Evolutionary conservation across 768 basidiomycete species (phyloP).

Genomic region (Porpolomopsis calyptriformis): DNA sequence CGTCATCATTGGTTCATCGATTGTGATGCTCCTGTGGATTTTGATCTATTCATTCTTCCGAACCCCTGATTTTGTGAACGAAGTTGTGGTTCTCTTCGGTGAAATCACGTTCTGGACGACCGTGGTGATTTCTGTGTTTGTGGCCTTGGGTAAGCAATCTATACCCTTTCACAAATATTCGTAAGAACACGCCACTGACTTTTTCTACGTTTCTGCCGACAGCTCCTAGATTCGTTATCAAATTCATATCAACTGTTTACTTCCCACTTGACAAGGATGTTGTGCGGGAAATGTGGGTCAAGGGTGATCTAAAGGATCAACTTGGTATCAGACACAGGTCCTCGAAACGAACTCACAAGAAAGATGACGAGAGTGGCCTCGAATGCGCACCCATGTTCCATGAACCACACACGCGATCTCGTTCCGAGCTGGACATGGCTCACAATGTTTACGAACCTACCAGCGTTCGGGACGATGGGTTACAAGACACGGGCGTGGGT

Average conservation of each 20-base stretch:
- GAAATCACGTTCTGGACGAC: constrained; percentile 79
- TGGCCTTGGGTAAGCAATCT: constrained; percentile 54
- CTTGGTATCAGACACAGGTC: constrained; percentile 63
- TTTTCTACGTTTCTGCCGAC: constrained; percentile 1
- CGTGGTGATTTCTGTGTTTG: constrained; percentile 53
- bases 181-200: not conserved
- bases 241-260: constrained; percentile 62
- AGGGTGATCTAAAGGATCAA: constrained; percentile 71
- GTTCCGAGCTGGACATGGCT: constrained; percentile 44
- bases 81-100: constrained; percentile 64
- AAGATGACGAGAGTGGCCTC: constrained; percentile 24
- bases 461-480: too few relatives aligned
- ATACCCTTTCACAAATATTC: too few relatives aligned
- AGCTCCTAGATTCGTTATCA: constrained; percentile 78
- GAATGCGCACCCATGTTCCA: constrained; percentile 69
- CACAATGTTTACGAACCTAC: constrained; percentile 41
- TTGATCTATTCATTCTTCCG: constrained; percentile 77
- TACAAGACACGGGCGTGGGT: too few relatives aligned
- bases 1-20: constrained; percentile 64
- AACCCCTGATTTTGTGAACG: constrained; percentile 60
- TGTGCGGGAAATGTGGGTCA: constrained; percentile 85
- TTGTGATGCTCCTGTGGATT: constrained; percentile 84
- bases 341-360: constrained; percentile 22
- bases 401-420: constrained; percentile 50
- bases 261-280: constrained; percentile 80